phyloP scores from a whole-genome alignment of 345 rosid genomes.

The Laguncularia racemosa region DNA sequence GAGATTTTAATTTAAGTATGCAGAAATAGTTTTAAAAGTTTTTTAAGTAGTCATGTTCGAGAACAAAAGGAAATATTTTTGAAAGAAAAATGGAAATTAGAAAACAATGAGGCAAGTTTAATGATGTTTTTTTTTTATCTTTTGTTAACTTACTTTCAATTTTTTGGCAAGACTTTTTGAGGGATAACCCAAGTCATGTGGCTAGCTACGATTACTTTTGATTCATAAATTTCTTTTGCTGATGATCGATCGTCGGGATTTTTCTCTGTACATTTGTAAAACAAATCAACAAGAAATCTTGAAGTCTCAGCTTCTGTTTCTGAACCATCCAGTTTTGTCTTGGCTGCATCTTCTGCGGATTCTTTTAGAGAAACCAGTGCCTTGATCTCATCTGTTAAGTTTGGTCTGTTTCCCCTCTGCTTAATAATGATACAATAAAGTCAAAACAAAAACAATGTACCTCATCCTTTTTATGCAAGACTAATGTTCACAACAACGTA shows the following conservation, averaged over 20 bases:
- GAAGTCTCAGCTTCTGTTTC: conserved; percentile 39
- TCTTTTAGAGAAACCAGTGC: conserved; percentile 29
- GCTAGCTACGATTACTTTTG: conserved; percentile 3
- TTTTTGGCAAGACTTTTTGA: no score
- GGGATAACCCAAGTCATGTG: neutral
- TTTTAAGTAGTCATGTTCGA: no score
- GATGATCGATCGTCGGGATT: conserved; percentile 62
- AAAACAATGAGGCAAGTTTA: no score
- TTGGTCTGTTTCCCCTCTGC: conserved; percentile 78
- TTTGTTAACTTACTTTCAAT: no score
- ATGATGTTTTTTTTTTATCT: no score
- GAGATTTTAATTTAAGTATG: no score
- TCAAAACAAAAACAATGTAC: neutral
- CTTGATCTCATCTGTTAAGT: conserved; percentile 51
- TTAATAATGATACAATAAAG: conserved; percentile 6
- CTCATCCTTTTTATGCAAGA: neutral
- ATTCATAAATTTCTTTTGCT: conserved; percentile 49
- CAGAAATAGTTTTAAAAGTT: no score
- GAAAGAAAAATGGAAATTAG: no score
- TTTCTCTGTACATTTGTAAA: conserved; percentile 55
- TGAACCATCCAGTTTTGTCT: conserved; percentile 23
- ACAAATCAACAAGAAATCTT: conserved; percentile 63
- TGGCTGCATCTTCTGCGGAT: conserved; percentile 17
- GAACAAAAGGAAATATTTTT: no score
- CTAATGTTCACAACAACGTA: neutral